Conservation (phyloP, 805 yeast species). For the Sungouiella thailandica region DNA sequence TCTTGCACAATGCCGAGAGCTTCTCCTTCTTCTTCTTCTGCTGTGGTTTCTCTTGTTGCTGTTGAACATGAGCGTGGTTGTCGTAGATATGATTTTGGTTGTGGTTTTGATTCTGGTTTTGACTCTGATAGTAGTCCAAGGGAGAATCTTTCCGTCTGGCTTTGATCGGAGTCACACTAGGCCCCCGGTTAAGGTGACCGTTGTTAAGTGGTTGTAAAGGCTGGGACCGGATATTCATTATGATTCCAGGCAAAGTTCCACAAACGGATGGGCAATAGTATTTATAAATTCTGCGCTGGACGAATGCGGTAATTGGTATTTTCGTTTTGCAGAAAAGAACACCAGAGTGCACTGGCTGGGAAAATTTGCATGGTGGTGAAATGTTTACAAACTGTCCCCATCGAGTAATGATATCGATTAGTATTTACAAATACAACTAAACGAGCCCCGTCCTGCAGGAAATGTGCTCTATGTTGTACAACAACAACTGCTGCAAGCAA, state of each 20-base stretch:
- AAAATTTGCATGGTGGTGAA: constrained; percentile 5
- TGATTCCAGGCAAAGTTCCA: too few species aligned
- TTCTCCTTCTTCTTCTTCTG: constrained; percentile 76
- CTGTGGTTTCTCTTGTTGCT: constrained; percentile 16
- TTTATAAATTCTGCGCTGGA: neutral
- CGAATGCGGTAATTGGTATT: constrained; percentile 8
- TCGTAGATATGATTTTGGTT: constrained; percentile 1
- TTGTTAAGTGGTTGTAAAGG: constrained; percentile 53
- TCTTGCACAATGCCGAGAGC: constrained; percentile 84
- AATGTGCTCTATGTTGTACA: too few species aligned
- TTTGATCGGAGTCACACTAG: constrained; percentile 38
- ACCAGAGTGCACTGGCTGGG: constrained; percentile 3
- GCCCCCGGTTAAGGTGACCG: constrained; percentile 48
- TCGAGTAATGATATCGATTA: constrained; percentile 10
- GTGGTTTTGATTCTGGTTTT: constrained; percentile 9
- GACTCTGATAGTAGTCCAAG: constrained; percentile 16
- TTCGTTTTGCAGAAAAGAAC: constrained; percentile 14
- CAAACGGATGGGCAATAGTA: too few species aligned
- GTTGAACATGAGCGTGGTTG: constrained; percentile 14
- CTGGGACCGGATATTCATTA: constrained; percentile 23
- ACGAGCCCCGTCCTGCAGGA: constrained; percentile 7
- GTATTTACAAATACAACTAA: constrained; percentile 15
- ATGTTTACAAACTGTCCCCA: constrained; percentile 16
- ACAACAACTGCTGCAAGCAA: too few species aligned
- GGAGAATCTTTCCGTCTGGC: constrained; percentile 19